phyloP scores from a whole-genome alignment of 2,329 filamentous ascomycete species.

The Pseudogymnoascus sp. region DNA sequence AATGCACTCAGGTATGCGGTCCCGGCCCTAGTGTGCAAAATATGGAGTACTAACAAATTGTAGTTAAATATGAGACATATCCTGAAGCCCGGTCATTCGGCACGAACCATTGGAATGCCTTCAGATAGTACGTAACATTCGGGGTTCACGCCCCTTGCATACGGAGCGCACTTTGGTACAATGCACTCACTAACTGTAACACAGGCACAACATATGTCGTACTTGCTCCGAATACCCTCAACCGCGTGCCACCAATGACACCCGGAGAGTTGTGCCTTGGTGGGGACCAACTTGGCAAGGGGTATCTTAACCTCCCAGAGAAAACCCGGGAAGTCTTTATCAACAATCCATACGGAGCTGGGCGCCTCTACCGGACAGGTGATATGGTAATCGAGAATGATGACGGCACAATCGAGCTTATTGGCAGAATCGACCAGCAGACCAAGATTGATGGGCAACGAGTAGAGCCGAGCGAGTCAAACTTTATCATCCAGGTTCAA shows the following conservation, averaged over 20 bases:
- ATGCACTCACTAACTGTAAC: constrained; percentile 58
- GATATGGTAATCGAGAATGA: constrained; percentile 40
- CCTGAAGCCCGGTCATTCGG: neutral
- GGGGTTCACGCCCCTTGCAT: constrained; percentile 81
- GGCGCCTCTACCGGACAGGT: constrained; percentile 55
- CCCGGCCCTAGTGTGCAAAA: constrained; percentile 35
- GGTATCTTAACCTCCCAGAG: constrained; percentile 49
- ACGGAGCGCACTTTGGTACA: constrained; percentile 60
- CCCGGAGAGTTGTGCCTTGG: constrained; percentile 10
- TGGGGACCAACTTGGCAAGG: constrained; percentile 49
- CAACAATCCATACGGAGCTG: constrained; percentile 42
- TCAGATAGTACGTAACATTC: constrained; percentile 57
- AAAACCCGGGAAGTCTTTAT: constrained; percentile 52
- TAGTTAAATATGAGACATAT: neutral
- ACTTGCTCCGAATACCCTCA: neutral
- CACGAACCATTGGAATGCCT: constrained; percentile 7
- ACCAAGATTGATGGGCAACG: constrained; percentile 56
- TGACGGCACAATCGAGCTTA: constrained; percentile 50
- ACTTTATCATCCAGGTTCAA: constrained; percentile 23
- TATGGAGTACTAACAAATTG: neutral
- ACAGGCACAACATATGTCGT: constrained; percentile 72
- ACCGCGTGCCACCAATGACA: neutral
- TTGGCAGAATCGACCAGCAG: constrained; percentile 55
- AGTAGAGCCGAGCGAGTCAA: constrained; percentile 53
- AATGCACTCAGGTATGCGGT: constrained; percentile 63